These are phyloP conservation scores for Boletus huronensis DNA, from an alignment of 768 basidiomycete genomes.

Conservation along the genomic window DNA sequence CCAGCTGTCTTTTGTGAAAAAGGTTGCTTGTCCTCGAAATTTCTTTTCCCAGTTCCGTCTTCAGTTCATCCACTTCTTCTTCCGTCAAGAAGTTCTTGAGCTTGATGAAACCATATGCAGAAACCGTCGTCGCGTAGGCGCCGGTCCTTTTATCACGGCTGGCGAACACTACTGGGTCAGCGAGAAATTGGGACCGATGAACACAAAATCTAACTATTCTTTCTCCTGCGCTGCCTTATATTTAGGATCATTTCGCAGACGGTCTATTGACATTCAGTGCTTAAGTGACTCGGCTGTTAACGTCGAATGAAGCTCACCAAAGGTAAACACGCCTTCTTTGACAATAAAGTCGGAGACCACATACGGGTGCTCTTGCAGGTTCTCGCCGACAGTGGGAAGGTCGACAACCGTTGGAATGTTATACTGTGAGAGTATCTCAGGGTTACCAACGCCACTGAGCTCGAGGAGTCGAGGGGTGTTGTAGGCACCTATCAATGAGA, in stretches of 20 bases:
- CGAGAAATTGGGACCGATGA: neutral
- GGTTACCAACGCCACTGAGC: slow-evolving; percentile 17
- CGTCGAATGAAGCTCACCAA: slow-evolving; percentile 3
- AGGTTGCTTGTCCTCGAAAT: neutral
- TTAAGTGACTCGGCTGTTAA: neutral
- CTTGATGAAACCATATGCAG: slow-evolving; percentile 19
- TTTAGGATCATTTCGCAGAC: slow-evolving; percentile 9
- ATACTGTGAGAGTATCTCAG: slow-evolving; percentile 11
- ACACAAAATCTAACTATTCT: slow-evolving; percentile 13
- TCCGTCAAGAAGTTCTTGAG: slow-evolving; percentile 11
- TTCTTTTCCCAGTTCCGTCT: slow-evolving; percentile 8
- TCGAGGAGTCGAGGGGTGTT: slow-evolving; percentile 21
- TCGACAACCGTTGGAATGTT: slow-evolving; percentile 5
- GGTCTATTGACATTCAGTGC: neutral
- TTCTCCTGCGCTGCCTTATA: slow-evolving; percentile 9
- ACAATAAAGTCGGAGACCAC: slow-evolving; percentile 15
- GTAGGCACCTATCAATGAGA: slow-evolving; percentile 4
- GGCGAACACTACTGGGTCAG: neutral
- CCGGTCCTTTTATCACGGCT: slow-evolving; percentile 14
- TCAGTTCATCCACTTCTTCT: slow-evolving; percentile 11
- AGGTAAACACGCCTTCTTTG: slow-evolving; percentile 10
- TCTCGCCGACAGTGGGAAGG: slow-evolving; percentile 20
- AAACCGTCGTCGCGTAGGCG: slow-evolving; percentile 14
- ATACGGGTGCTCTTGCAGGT: slow-evolving; percentile 16
- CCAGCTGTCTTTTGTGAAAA: slow-evolving; percentile 14